Evolutionary conservation across 2,329 filamentous ascomycete species (phyloP), one percentile per base, ranked within the genome.

Genomic region (Chrysoporthe deuterocubensis): DNA sequence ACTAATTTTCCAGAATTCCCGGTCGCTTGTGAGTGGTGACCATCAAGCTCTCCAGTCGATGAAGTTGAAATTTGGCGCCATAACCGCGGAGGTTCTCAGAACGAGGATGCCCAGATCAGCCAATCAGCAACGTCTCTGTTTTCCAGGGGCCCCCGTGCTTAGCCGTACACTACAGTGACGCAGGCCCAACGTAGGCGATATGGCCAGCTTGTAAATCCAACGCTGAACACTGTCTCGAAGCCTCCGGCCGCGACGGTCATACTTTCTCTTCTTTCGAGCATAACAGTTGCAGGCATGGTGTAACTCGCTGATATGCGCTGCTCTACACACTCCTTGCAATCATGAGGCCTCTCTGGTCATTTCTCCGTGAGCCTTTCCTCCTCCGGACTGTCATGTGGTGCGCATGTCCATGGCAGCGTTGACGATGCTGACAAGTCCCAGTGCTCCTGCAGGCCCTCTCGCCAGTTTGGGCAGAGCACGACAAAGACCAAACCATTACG

Each of bases 381-480:
- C 21, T 59, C 67, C 37, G 44, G 60, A 62, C 48, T 11, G 46
- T 54, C 61, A 21, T 48, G 44, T 57, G 65, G 62, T 63, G 66
- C 56, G 67, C 63, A 62, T 70, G 60, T 44, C 37, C 9, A 57
- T 68, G 69, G 48, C 32, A 26, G 65, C 60, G 59, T 58, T 46
- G 70, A 69, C 69, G 71, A 69, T 70, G 34, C 63, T 65, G 32
- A 64, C 42, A 18, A 26, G 8, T 34, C 42, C 2, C 72, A 84
- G 82, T 84, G 80, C 82, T 84, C 64, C 78, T 80, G 81, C 82
- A 84, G 81, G 78, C 75, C 59, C 74, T 76, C 63, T 74, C 75
- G 63, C 77, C 80, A 67, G 71, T 79, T 66, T 73, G 74, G 70
- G 79, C 81, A 67, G 76, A 77, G 54, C 80, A 82, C 43, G 76